Base-by-base conservation (phyloP, 1,284 basidiomycete genomes). In the Exsudoporus floridanus region DNA sequence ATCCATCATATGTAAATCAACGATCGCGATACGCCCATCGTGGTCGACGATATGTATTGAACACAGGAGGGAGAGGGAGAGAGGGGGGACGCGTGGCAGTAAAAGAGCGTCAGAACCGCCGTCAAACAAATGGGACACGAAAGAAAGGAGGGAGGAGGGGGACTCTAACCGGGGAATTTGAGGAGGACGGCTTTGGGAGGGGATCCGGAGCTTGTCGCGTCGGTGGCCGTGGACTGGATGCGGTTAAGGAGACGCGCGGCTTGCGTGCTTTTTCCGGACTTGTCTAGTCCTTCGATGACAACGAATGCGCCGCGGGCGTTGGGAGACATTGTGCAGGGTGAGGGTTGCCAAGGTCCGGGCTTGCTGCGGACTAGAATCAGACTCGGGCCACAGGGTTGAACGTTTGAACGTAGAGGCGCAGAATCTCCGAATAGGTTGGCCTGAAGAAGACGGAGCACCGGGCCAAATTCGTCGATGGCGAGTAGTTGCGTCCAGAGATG, bases 271-370 rank as follows among this genome's bases (percentile, higher is more conserved):
- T 97, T 97, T 12, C 94, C 94, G 0, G 91, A 93, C 55, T 90
- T 79, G 69, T 97, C 94, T n/a, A 97, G 82, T 3, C 94, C 94
- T 71, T 98, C 94, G 50, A 97, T 79, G 33, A 94, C 94, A 65
- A 97, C 89, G 73, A 98, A 94, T 7, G 86, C 79, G 1, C 91
- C 93, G 16, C 90, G 80, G 2, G 65, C 67, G 33, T 53, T 21
- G 12, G 50, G 18, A 13, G 64, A 52, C 66, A 69, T n/a, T 67
- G 39, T 34, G 12, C 2, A 8, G 4, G 5, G 30, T n/a, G 31
- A 9, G 27, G 27, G 5, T 27, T 7, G 6, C 27, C 5, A 27
- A 6, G 27, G 27, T 13, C 12, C 13, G 28, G 28, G 13, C 28
- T 30, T 13, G 28, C 4, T 30, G 28, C 28, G 28, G 28, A 30